phyloP scores from a whole-genome alignment of 192 early-diverging fungal genomes.

The Entomortierella parvispora region DNA sequence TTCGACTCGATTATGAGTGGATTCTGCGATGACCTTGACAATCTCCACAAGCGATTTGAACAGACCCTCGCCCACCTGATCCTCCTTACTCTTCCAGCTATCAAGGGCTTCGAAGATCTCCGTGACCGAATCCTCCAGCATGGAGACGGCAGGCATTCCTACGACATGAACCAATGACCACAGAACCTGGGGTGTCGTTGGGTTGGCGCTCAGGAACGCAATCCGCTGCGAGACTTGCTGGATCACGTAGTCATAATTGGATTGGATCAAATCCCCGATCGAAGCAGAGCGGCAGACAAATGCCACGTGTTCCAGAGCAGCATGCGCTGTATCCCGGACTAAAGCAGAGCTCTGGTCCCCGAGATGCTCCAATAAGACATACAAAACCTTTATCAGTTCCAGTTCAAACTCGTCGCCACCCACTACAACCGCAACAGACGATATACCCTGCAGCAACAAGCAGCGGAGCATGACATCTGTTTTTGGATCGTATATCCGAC shows the following conservation, averaged over 20 bases:
- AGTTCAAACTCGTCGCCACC: slow-evolving; percentile 38
- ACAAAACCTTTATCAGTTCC: slow-evolving; percentile 55
- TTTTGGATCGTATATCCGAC: slow-evolving; percentile 27
- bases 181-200: slow-evolving; percentile 61
- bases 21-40: slow-evolving; percentile 29
- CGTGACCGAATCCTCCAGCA: slow-evolving; percentile 62
- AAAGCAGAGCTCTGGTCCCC: slow-evolving; percentile 54
- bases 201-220: slow-evolving; percentile 48
- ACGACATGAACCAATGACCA: slow-evolving; percentile 60
- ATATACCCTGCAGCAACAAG: slow-evolving; percentile 38
- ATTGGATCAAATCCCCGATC: slow-evolving; percentile 52
- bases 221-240: slow-evolving; percentile 58
- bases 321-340: slow-evolving; percentile 53
- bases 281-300: slow-evolving; percentile 43
- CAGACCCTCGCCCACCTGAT: slow-evolving; percentile 50
- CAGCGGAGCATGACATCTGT: slow-evolving; percentile 29
- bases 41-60: slow-evolving; percentile 46
- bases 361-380: slow-evolving; percentile 57
- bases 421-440: slow-evolving; percentile 38
- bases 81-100: slow-evolving; percentile 56
- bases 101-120: slow-evolving; percentile 69
- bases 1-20: neutral
- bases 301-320: slow-evolving; percentile 54
- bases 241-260: slow-evolving; percentile 65
- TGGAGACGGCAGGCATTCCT: slow-evolving; percentile 50